Base-by-base conservation (phyloP, 345 rosid species). In the Pistacia integerrima region DNA sequence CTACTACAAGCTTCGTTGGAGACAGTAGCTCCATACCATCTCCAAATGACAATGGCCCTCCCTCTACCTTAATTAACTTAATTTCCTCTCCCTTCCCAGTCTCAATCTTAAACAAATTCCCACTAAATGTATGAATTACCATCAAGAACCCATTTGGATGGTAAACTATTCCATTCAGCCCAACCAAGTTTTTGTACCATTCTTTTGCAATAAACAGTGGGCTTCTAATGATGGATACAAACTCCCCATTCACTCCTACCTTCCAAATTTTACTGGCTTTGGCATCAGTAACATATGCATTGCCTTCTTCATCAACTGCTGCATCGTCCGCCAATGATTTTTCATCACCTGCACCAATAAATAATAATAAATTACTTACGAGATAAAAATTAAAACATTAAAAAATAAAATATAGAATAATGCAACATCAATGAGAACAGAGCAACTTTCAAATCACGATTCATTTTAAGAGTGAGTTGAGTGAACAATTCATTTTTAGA, bases 261-360 rank as follows among this genome's bases (percentile, higher is more conserved):
- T 87, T 87, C 98, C 97, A 95, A 6, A 95, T 86, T 79, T 89
- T 89, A 73, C 87, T 87, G 2, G 66, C 88, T 78, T 76, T 87
- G 18, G 81, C 92, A 67, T 95, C 98, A 0, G 98, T 91, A 1
- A 95, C 88, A 66, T 95, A 95, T 1, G 95, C 90, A 71, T 85
- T 88, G 33, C 99, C 99, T 66, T 87, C 83, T 66, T 83, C 80
- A 62, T 95, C 98, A 0, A 93, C 82, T 0, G 91, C 94, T 6
- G 91, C 95, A 73, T 95, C 99, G 35, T 95, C 95, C 14, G 98
- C 99, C 25, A 87, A 86, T 28, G 94, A 68, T 76, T 86, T 95
- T 83, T 83, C 97, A 56, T 88, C 79, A 28, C 83, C 94, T 87
- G 61, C 86, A 76, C 0, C 60, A 11, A 67, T 13, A 51, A 6